Percentiles rank a stretch among this genome's conserved stretches.
phyloP scores from a whole-genome alignment of 2,329 filamentous ascomycete genomes.

The Dactylellina sp. region DNA sequence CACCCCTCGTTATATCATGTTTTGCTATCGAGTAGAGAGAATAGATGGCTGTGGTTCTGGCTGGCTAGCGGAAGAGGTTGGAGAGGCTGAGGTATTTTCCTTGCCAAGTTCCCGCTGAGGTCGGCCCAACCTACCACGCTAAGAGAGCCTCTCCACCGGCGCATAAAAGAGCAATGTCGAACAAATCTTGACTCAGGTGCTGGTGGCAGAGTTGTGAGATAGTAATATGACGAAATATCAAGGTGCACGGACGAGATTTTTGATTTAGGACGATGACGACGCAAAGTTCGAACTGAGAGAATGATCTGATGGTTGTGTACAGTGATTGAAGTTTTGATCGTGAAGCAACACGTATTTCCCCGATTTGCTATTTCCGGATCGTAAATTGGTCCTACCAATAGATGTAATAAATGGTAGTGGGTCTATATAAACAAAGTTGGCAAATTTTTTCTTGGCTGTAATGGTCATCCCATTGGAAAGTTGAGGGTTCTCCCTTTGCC shows the following conservation, averaged over 20 bases:
- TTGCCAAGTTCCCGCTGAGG: conserved; percentile 31
- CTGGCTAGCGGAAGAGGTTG: too few species aligned
- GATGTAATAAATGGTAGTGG: neutral
- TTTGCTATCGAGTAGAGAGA: too few species aligned
- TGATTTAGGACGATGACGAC: neutral
- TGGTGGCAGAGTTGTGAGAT: too few species aligned
- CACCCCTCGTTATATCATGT: too few species aligned
- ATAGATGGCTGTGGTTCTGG: too few species aligned
- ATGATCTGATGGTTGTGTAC: too few species aligned
- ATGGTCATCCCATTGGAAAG: conserved; percentile 56
- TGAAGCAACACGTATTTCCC: too few species aligned
- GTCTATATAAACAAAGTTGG: conserved; percentile 14
- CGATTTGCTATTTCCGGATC: too few species aligned
- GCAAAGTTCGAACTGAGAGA: too few species aligned
- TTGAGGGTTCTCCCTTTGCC: conserved; percentile 56
- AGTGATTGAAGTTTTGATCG: too few species aligned
- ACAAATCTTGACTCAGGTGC: neutral
- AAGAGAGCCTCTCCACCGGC: conserved; percentile 1
- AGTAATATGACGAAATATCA: conserved; percentile 7
- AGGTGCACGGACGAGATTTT: conserved; percentile 7
- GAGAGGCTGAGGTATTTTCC: conserved; percentile 36
- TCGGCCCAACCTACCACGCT: conserved; percentile 18
- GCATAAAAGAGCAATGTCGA: conserved; percentile 6
- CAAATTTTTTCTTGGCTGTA: conserved; percentile 36
- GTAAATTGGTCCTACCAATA: too few species aligned